Evolutionary conservation across 108 stramenopile species (phyloP), one percentile per base, ranked within the genome.

Genomic region (Nannochloropsis salina): DNA sequence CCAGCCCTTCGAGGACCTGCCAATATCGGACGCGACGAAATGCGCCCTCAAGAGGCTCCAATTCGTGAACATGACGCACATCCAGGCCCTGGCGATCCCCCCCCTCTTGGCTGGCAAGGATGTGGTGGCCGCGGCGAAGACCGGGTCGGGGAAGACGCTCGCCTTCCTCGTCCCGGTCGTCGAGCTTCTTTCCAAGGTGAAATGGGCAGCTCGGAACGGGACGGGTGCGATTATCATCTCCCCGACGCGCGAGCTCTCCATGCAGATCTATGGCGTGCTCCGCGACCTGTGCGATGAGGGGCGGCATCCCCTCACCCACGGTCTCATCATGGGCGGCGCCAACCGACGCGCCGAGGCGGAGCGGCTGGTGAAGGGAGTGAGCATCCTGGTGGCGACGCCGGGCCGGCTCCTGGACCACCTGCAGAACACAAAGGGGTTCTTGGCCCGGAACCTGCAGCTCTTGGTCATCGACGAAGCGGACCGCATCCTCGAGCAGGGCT

Each of bases 391-490:
- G 81, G 95, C 95, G 40, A 99, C 99, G 61, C 99, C 99, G 11
- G 99, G 99, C 45, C 92, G 99, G 21, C 93, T 99, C 42, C 91
- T 98, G 86, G 99, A 99, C 91, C 99, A 99, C 84, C 91, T 99
- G 83, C 95, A 96, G 91, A 98, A 98, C 90, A 96, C 99, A 15
- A 95, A 94, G 87, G 96, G 96, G 41, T 99, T 99, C 85, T 84
- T 94, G 42, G 93, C 88, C 88, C 92, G 94, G 10, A 97, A 97
- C 85, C 87, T 99, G 80, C 90, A 96, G 88, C 91, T 95, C n/a
- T 93, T 99, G 84, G 95, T 97, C 9, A 96, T 98, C 92, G 99
- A 99, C 85, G 99, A 99, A 89, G 99, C 99, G 4, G 99, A 99
- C 90, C 94, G 99, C 15, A 98, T 98, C 84, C 91, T 99, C 42